phyloP scores from a whole-genome alignment of 257 asterid genomes.

The Paulownia fortunei region DNA sequence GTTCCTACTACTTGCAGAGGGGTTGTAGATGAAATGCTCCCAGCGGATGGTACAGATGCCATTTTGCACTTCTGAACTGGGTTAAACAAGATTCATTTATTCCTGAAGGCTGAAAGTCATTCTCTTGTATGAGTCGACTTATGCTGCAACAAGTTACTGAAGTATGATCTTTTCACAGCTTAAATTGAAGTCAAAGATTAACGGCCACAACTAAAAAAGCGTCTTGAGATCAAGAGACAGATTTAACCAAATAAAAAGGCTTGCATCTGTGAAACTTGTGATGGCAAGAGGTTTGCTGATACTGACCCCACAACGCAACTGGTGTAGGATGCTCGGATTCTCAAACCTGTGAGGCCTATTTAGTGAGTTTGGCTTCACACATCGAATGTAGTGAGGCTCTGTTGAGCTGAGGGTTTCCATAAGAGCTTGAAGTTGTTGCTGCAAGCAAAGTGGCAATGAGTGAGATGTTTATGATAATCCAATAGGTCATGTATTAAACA shows the following conservation, averaged over 20 bases:
- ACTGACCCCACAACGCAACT: slow-evolving; percentile 99
- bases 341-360: slow-evolving; percentile 91
- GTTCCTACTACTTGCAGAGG: neutral
- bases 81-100: slow-evolving; percentile 7
- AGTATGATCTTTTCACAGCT: slow-evolving; percentile 4
- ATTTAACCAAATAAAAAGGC: slow-evolving; percentile 17
- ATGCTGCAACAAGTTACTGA: slow-evolving; percentile 3
- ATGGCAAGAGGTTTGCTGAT: slow-evolving; percentile 23
- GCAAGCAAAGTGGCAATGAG: slow-evolving; percentile 40
- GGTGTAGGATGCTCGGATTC: slow-evolving; percentile 89
- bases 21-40: neutral
- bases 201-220: slow-evolving; percentile 7
- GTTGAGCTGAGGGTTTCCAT: slow-evolving; percentile 98
- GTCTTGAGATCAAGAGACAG: slow-evolving; percentile 28
- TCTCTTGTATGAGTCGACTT: neutral
- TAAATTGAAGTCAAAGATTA: slow-evolving; percentile 13
- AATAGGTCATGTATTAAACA: neutral
- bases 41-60: slow-evolving; percentile 20
- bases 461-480: slow-evolving; percentile 27
- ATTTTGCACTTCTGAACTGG: slow-evolving; percentile 6
- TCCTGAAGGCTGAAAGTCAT: slow-evolving; percentile 14
- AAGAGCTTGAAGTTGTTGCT: slow-evolving; percentile 99
- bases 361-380: slow-evolving; percentile 97
- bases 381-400: slow-evolving; percentile 95
- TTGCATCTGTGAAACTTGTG: slow-evolving; percentile 15